Percentiles rank a stretch among this genome's conserved stretches.
Evolutionary conservation across 1,284 basidiomycete species (phyloP).

Genomic region (Cryptococcus sp.): DNA sequence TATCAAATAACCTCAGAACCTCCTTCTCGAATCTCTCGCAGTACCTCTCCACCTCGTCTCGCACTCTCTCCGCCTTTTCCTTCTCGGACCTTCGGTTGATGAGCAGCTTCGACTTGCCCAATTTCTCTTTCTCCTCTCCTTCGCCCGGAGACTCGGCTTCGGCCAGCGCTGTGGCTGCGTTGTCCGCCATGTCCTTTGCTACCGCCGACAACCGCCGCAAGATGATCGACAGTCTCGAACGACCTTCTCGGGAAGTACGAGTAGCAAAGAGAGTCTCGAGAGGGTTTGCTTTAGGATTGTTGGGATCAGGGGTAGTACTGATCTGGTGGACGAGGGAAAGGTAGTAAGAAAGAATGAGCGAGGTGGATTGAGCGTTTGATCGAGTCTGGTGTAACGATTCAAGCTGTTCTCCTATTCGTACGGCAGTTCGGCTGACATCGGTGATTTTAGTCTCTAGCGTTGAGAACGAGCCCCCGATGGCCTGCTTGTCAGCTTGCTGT

Average conservation of each 20-base stretch:
- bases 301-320: slow-evolving; percentile 50
- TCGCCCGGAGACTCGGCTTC: slow-evolving; percentile 54
- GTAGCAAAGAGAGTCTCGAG: slow-evolving; percentile 48
- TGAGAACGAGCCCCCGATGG: slow-evolving; percentile 72
- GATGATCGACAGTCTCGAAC: slow-evolving; percentile 82
- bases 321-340: slow-evolving; percentile 86
- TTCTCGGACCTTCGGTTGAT: slow-evolving; percentile 31
- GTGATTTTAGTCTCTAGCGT: slow-evolving; percentile 82
- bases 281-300: slow-evolving; percentile 22
- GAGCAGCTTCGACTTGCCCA: slow-evolving; percentile 12
- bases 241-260: slow-evolving; percentile 66
- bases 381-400: slow-evolving; percentile 90
- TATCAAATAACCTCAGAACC: slow-evolving; percentile 91
- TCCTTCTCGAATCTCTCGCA: slow-evolving; percentile 99
- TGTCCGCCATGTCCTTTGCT: slow-evolving; percentile 64
- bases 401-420: slow-evolving; percentile 95
- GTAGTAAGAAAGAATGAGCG: slow-evolving; percentile 92
- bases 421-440: slow-evolving; percentile 88
- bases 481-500: slow-evolving; percentile 48
- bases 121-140: slow-evolving; percentile 6
- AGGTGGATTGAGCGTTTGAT: slow-evolving; percentile 86
- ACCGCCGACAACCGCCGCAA: slow-evolving; percentile 81
- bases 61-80: slow-evolving; percentile 43
- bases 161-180: slow-evolving; percentile 48
- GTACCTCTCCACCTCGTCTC: slow-evolving; percentile 77